These are phyloP conservation scores for Thalassiosira sp. DNA, from an alignment of 352 stramenopile species.

Conservation along the genomic window DNA sequence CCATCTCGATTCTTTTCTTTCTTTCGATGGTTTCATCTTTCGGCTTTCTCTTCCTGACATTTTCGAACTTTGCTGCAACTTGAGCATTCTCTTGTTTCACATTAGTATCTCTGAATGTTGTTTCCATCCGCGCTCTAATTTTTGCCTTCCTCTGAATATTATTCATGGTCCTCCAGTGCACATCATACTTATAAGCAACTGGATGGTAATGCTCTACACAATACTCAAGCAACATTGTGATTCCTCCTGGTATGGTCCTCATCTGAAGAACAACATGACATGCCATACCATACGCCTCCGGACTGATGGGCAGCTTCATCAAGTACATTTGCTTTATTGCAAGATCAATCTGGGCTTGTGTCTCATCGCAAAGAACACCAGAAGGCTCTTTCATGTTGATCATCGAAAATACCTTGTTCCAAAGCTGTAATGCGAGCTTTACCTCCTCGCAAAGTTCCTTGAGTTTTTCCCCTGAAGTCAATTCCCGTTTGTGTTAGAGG, in stretches of 20 bases:
- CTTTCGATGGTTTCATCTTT: neutral
- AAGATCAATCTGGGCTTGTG: neutral
- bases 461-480: neutral
- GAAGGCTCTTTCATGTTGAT: neutral
- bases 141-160: neutral
- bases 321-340: neutral
- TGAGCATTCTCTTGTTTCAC: too few species aligned
- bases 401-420: neutral
- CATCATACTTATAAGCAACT: neutral
- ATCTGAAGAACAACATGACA: neutral
- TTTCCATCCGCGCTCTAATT: neutral
- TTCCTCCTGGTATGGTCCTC: neutral
- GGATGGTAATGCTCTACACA: constrained; percentile 3
- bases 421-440: neutral
- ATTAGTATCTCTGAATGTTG: too few species aligned
- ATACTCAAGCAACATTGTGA: neutral
- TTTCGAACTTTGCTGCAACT: neutral
- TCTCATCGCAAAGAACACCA: neutral
- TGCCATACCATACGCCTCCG: neutral
- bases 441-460: neutral
- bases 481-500: neutral
- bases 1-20: neutral
- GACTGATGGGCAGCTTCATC: neutral
- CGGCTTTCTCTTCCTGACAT: neutral
- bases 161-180: neutral